phyloP scores from a whole-genome alignment of 371 early-diverging fungal genomes.

The Mortierella sp. region DNA sequence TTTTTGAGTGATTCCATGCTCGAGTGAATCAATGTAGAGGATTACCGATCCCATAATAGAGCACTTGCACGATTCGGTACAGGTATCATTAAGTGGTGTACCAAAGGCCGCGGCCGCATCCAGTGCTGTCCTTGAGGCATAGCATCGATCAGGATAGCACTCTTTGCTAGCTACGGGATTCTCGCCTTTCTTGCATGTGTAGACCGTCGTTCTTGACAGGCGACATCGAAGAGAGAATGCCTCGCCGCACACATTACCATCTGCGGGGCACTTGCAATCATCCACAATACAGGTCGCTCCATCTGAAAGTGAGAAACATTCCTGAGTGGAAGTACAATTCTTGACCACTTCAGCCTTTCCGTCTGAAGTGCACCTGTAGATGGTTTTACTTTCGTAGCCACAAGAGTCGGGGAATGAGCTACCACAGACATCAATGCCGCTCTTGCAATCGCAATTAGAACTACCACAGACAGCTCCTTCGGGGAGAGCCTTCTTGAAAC shows the following conservation, averaged over 20 bases:
- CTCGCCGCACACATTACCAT: slow-evolving; percentile 17
- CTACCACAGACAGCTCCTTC: slow-evolving; percentile 9
- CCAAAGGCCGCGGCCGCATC: slow-evolving; percentile 5
- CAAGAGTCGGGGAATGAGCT: slow-evolving; percentile 12
- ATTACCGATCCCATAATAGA: neutral
- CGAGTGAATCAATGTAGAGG: neutral
- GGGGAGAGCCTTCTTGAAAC: neutral
- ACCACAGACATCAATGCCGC: neutral
- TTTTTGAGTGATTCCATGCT: neutral
- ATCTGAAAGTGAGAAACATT: slow-evolving; percentile 8
- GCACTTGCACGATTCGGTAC: slow-evolving; percentile 11
- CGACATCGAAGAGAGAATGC: slow-evolving; percentile 17
- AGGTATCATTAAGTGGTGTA: neutral
- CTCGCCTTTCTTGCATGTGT: slow-evolving; percentile 11
- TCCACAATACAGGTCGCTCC: slow-evolving; percentile 13
- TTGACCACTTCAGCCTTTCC: neutral
- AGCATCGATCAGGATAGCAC: slow-evolving; percentile 12
- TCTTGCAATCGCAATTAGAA: slow-evolving; percentile 9
- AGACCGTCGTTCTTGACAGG: neutral
- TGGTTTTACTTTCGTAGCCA: slow-evolving; percentile 1
- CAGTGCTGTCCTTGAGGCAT: neutral
- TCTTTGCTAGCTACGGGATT: neutral
- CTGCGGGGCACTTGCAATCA: slow-evolving; percentile 18
- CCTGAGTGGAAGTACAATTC: neutral
- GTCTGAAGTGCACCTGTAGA: slow-evolving; percentile 7